Evolutionary conservation across 345 rosid genomes (phyloP).

Genomic region (Mangifera indica): DNA sequence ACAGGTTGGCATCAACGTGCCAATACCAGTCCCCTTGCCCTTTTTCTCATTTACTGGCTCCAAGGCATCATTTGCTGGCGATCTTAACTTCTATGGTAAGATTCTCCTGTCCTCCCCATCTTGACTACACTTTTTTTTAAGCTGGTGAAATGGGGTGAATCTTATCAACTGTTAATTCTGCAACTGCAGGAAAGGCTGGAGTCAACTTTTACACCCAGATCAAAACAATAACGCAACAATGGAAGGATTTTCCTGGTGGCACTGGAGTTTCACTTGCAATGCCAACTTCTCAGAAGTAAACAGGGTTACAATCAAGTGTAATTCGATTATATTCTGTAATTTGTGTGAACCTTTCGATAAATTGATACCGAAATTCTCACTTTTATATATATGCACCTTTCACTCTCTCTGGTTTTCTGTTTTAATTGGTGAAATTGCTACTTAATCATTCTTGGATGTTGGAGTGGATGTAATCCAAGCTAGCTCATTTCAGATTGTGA

Average conservation of each 20-base stretch:
- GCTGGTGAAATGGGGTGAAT: background rate
- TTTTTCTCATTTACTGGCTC: conserved; percentile 94
- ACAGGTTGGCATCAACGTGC: conserved; percentile 95
- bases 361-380: background rate
- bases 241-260: conserved; percentile 83
- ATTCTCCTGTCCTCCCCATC: background rate
- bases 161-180: background rate
- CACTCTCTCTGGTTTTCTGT: background rate
- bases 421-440: background rate
- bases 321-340: background rate
- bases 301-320: conserved; percentile 1
- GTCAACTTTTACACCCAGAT: conserved; percentile 89
- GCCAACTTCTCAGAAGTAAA: conserved; percentile 87
- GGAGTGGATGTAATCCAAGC: too few species aligned
- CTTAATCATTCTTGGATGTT: background rate
- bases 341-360: conserved; percentile 10
- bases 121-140: background rate
- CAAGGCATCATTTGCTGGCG: conserved; percentile 94
- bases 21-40: conserved; percentile 95
- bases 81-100: conserved; percentile 94
- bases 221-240: conserved; percentile 91
- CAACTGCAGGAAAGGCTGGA: conserved; percentile 85
- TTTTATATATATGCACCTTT: background rate
- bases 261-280: conserved; percentile 84
- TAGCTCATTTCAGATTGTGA: too few species aligned